Evolutionary conservation across 1,284 basidiomycete genomes (phyloP).

Genomic region (Ganoderma multipileum): DNA sequence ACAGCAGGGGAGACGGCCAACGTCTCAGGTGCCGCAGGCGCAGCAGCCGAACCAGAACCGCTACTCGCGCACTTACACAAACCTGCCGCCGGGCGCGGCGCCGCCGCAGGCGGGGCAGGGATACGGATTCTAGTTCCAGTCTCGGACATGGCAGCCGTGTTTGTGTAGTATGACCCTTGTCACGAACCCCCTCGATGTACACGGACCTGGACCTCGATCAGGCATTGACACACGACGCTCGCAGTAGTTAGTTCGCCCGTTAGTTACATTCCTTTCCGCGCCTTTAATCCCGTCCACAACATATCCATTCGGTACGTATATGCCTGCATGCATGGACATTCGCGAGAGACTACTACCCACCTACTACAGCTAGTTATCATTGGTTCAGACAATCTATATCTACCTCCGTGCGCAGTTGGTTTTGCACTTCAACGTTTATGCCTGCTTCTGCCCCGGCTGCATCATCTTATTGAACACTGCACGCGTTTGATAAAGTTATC

Average conservation of each 20-base stretch:
- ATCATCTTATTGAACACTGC: background rate
- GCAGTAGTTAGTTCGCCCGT: constrained; percentile 15
- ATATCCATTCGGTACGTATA: background rate
- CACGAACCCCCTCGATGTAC: constrained; percentile 26
- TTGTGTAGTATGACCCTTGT: constrained; percentile 23
- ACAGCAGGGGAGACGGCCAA: constrained; percentile 54
- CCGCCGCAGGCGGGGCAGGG: constrained; percentile 57
- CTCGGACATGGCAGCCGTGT: background rate
- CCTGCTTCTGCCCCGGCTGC: background rate
- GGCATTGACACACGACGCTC: constrained; percentile 8
- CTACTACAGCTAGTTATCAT: constrained; percentile 1
- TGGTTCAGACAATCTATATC: constrained; percentile 1
- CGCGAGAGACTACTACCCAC: background rate
- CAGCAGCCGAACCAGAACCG: constrained; percentile 68
- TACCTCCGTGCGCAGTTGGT: constrained; percentile 1
- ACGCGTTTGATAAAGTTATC: background rate
- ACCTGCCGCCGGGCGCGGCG: constrained; percentile 78
- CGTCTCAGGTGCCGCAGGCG: constrained; percentile 61
- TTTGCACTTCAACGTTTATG: background rate
- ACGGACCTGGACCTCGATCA: constrained; percentile 30
- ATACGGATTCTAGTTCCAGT: constrained; percentile 33
- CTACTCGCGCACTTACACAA: constrained; percentile 63
- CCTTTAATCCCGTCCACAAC: background rate
- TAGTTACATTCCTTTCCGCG: constrained; percentile 17
- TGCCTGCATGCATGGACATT: constrained; percentile 4